These are phyloP conservation scores for Clitopilus passeckerianus DNA, from an alignment of 768 basidiomycete species.

Conservation along the genomic window DNA sequence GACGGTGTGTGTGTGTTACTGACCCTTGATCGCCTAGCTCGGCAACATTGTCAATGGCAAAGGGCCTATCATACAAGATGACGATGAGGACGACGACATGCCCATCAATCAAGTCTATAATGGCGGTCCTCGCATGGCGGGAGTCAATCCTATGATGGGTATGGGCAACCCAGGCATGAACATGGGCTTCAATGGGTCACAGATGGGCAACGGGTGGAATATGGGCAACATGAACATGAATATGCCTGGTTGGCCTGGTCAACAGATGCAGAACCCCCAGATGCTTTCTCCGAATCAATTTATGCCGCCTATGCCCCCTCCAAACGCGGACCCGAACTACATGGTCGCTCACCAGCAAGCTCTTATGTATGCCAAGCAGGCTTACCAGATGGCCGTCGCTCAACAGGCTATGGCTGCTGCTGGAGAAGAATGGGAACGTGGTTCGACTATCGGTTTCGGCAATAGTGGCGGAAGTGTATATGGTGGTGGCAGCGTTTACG, in stretches of 20 bases:
- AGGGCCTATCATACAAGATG: slow-evolving; percentile 45
- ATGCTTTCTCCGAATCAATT: slow-evolving; percentile 38
- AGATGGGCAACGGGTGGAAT: slow-evolving; percentile 9
- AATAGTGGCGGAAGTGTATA: slow-evolving; percentile 42
- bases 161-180: slow-evolving; percentile 24
- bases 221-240: slow-evolving; percentile 14
- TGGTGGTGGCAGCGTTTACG: slow-evolving; percentile 29
- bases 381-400: slow-evolving; percentile 86
- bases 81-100: slow-evolving; percentile 47
- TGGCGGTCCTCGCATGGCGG: slow-evolving; percentile 31
- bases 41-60: slow-evolving; percentile 86
- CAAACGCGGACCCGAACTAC: slow-evolving; percentile 49
- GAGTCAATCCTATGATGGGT: slow-evolving; percentile 41
- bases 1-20: not conserved
- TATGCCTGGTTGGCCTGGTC: not conserved
- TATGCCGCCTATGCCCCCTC: slow-evolving; percentile 36
- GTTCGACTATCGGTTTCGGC: slow-evolving; percentile 49
- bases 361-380: slow-evolving; percentile 82
- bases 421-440: slow-evolving; percentile 89
- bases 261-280: slow-evolving; percentile 18
- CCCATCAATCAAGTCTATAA: slow-evolving; percentile 34
- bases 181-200: slow-evolving; percentile 11
- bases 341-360: slow-evolving; percentile 83
- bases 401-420: slow-evolving; percentile 87
- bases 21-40: slow-evolving; percentile 42